Evolutionary conservation across 345 rosid species (phyloP).

Genomic region (Atalantia buxifolia): DNA sequence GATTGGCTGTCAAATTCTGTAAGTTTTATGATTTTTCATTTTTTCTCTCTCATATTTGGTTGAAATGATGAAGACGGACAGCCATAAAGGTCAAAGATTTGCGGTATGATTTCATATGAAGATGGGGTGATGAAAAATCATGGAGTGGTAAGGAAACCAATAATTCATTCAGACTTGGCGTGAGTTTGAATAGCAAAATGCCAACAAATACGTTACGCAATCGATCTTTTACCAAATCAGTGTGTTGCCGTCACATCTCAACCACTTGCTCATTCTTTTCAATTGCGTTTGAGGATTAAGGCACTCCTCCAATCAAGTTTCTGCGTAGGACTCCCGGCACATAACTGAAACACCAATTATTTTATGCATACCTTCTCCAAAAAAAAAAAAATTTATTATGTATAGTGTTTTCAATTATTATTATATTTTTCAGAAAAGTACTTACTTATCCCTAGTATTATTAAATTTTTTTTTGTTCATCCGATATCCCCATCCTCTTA

Average conservation of each 20-base stretch:
- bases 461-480: too few relatives aligned
- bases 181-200: constrained; percentile 30
- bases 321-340: neutral
- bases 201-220: neutral
- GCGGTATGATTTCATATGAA: neutral
- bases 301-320: neutral
- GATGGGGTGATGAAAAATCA: neutral
- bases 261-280: neutral
- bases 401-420: too few relatives aligned
- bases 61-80: neutral
- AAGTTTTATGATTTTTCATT: neutral
- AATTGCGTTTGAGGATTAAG: neutral
- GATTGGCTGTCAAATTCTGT: neutral
- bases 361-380: too few relatives aligned
- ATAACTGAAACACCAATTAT: neutral
- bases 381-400: too few relatives aligned
- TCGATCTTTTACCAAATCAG: neutral
- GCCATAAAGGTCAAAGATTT: constrained; percentile 9
- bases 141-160: constrained; percentile 1
- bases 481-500: too few relatives aligned
- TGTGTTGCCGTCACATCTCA: neutral
- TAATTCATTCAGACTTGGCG: constrained; percentile 24
- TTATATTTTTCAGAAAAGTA: too few relatives aligned
- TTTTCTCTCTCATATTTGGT: neutral
- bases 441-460: too few relatives aligned